Evolutionary conservation across 2,329 filamentous ascomycete species (phyloP).

Genomic region (Orbilia oligospora): DNA sequence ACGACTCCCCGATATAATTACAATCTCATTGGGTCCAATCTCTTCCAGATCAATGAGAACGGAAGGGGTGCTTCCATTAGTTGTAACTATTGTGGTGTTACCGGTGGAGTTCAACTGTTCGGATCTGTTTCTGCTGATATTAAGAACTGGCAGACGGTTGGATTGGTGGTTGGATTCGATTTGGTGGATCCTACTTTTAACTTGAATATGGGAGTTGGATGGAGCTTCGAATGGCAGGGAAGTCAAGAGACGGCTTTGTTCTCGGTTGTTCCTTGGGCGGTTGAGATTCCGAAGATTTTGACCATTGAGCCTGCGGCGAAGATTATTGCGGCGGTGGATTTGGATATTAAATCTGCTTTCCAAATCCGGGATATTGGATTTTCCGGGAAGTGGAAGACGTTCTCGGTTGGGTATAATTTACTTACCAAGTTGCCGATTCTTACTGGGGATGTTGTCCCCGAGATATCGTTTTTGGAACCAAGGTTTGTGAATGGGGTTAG

Average conservation of each 20-base stretch:
- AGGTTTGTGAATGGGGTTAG: constrained; percentile 14
- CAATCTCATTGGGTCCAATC: constrained; percentile 8
- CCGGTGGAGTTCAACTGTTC: constrained; percentile 28
- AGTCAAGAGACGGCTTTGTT: constrained; percentile 24
- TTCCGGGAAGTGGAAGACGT: constrained; percentile 15
- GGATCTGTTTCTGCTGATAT: constrained; percentile 35
- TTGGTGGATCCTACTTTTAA: constrained; percentile 41
- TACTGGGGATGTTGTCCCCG: constrained; percentile 18
- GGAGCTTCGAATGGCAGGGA: constrained; percentile 23
- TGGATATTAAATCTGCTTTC: constrained; percentile 45
- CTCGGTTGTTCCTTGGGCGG: constrained; percentile 28
- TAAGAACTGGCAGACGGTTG: constrained; percentile 19
- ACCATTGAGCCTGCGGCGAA: constrained; percentile 19
- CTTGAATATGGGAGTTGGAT: constrained; percentile 31
- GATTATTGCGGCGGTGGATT: constrained; percentile 26
- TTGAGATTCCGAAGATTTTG: constrained; percentile 35
- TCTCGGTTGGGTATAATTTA: constrained; percentile 44
- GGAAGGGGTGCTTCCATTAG: background rate
- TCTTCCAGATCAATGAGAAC: constrained; percentile 39
- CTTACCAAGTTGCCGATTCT: constrained; percentile 41
- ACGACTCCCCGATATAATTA: constrained; percentile 28
- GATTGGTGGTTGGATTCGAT: constrained; percentile 35
- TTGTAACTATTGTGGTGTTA: constrained; percentile 32
- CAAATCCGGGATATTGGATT: constrained; percentile 34
- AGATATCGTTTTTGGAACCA: constrained; percentile 13